Evolutionary conservation across 139 green algal species (phyloP).

Genomic region (Chlorella sorokiniana): DNA sequence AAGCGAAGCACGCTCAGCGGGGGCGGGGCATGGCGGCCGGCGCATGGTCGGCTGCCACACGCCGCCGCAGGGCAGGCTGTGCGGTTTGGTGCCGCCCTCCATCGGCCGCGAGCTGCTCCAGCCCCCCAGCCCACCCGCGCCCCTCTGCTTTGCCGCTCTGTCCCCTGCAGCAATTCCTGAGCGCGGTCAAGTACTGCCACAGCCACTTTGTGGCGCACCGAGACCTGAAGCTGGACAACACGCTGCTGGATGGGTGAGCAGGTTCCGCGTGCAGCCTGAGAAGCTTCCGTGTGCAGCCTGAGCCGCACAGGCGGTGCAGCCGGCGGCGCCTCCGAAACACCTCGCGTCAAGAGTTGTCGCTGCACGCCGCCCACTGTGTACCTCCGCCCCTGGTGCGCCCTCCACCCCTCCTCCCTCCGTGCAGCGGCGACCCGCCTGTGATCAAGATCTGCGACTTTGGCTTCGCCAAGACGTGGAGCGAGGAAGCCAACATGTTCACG

Average conservation of each 20-base stretch:
- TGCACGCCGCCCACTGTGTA: too few relatives aligned
- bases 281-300: too few relatives aligned
- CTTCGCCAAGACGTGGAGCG: constrained; percentile 70
- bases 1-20: too few relatives aligned
- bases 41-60: too few relatives aligned
- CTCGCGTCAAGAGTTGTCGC: too few relatives aligned
- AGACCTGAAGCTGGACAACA: constrained; percentile 83
- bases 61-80: too few relatives aligned
- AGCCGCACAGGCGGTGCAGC: too few relatives aligned
- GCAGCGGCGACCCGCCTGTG: constrained; percentile 62
- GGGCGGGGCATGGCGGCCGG: too few relatives aligned
- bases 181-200: constrained; percentile 91
- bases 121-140: not conserved
- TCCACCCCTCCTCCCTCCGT: not conserved
- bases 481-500: constrained; percentile 79
- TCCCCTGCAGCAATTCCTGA: constrained; percentile 80
- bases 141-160: not conserved
- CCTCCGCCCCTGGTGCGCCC: too few relatives aligned
- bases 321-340: too few relatives aligned
- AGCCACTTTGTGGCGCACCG: constrained; percentile 84
- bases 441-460: constrained; percentile 87
- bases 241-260: constrained; percentile 65
- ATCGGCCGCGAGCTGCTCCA: not conserved
- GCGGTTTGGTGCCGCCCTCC: not conserved
- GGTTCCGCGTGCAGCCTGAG: not conserved